Conservation (phyloP, 2,329 filamentous ascomycete species). For the Fusarium tricinctum region DNA sequence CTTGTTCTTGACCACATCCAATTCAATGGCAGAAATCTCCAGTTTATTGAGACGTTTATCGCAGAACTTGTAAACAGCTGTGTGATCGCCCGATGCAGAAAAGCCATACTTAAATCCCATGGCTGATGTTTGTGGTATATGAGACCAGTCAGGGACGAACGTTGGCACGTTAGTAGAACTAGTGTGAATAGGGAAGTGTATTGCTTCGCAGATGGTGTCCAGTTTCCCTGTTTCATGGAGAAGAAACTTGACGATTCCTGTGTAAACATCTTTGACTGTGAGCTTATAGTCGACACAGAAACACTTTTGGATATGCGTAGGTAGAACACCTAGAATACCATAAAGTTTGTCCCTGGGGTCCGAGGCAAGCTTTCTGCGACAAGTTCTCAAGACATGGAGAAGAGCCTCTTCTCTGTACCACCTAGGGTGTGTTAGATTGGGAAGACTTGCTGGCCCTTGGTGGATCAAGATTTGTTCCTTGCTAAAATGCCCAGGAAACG, state of each 20-base stretch:
- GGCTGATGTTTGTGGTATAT: constrained; percentile 24
- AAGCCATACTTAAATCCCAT: constrained; percentile 28
- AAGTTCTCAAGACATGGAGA: constrained; percentile 20
- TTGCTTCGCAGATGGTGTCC: constrained; percentile 27
- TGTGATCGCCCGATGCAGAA: background rate
- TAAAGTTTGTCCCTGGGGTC: constrained; percentile 32
- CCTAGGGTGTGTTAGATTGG: background rate
- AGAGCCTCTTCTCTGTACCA: constrained; percentile 5
- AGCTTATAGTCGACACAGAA: constrained; percentile 24
- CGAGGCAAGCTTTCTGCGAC: constrained; percentile 17
- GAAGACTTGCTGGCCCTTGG: constrained; percentile 19
- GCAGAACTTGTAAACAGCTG: constrained; percentile 3
- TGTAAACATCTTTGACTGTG: constrained; percentile 33
- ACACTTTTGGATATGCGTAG: background rate
- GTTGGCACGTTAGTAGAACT: constrained; percentile 18
- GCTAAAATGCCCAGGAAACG: constrained; percentile 23
- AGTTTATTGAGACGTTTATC: constrained; percentile 32
- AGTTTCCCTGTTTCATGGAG: constrained; percentile 25
- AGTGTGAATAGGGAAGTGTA: constrained; percentile 21
- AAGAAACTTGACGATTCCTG: constrained; percentile 29
- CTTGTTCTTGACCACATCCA: constrained; percentile 13
- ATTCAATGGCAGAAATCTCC: constrained; percentile 17
- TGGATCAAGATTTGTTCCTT: constrained; percentile 21
- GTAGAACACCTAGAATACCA: constrained; percentile 26
- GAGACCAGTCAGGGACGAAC: constrained; percentile 36